Base-by-base conservation (phyloP, 495 filamentous ascomycete species). In the Elaphomyces granulatus region DNA sequence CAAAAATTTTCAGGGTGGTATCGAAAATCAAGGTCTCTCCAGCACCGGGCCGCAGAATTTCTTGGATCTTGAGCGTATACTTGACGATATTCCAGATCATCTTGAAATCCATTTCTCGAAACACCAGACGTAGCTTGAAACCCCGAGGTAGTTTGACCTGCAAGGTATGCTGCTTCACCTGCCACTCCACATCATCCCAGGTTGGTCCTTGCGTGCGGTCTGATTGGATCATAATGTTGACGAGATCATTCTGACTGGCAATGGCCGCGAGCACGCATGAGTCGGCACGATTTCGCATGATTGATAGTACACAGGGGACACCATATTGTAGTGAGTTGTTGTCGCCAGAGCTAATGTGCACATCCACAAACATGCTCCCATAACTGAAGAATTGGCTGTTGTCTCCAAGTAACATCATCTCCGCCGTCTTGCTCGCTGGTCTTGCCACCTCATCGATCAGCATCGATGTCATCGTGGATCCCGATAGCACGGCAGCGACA, bases 131-230 rank as follows among this genome's bases (percentile, higher is more conserved):
- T 20, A 88, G 51, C 32, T 76, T 60, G 46, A 85, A 81, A 1
- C 79, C 77, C 32, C 78, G 71, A 2, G 80, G 75, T 9, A 92
- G 57, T 39, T 69, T 71, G 19, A 92, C 58, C 17, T 71, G 65
- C 46, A 93, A 64, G 2, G 63, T 66, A 38, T 68, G 65, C 7
- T 64, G 62, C 12, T 77, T 72, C 8, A 72, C 57, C 37, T 77
- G 78, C 85, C 85, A 94, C 34, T 72, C 64, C 16, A 90, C 75
- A 47, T 84, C 75, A 20, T 82, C 70, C 86, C 86, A 93, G 0
- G 73, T 77, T 2, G 78, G 73, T 0, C 80, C 80, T n/a, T 60
- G 56, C 47, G 71, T 71, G 44, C 71, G 78, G 46, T 79, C 74
- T 15, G 70, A 60, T 41, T 80, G 80, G 19, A 94, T 77, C 38